Conservation (phyloP, 1,284 basidiomycete species). For the Cryptococcus sp. region DNA sequence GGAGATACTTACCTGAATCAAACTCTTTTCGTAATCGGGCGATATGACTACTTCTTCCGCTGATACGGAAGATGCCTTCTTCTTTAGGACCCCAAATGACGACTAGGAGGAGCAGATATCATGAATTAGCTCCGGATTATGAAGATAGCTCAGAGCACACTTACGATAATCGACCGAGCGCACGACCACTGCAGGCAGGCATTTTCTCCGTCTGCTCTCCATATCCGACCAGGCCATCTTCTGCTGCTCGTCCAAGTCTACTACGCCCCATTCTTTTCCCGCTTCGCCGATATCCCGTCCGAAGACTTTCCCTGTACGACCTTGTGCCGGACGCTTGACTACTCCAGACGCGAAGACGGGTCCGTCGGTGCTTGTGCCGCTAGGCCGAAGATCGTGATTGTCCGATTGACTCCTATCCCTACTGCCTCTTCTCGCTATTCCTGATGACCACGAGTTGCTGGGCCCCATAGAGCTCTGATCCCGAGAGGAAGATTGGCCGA, state of each 20-base stretch:
- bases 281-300: slow-evolving; percentile 40
- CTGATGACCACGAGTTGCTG: slow-evolving; percentile 27
- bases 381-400: slow-evolving; percentile 11
- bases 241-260: slow-evolving; percentile 24
- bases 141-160: slow-evolving; percentile 12
- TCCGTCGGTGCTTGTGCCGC: slow-evolving; percentile 11
- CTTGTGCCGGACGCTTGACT: slow-evolving; percentile 26
- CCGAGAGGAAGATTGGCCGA: slow-evolving; percentile 14
- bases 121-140: slow-evolving; percentile 1
- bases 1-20: slow-evolving; percentile 65
- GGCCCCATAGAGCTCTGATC: slow-evolving; percentile 12
- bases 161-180: slow-evolving; percentile 52
- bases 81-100: slow-evolving; percentile 52
- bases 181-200: slow-evolving; percentile 51
- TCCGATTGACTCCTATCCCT: slow-evolving; percentile 15
- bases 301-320: slow-evolving; percentile 36
- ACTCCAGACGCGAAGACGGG: slow-evolving; percentile 31
- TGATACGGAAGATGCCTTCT: slow-evolving; percentile 55
- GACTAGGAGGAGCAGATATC: slow-evolving; percentile 29
- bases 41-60: slow-evolving; percentile 62
- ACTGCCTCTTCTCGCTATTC: slow-evolving; percentile 18
- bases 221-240: slow-evolving; percentile 20
- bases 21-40: slow-evolving; percentile 74
- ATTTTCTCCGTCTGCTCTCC: slow-evolving; percentile 33
- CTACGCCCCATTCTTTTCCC: slow-evolving; percentile 38